These are phyloP conservation scores for Penium margaritaceum DNA, from an alignment of 139 green algal genomes.

Conservation along the genomic window DNA sequence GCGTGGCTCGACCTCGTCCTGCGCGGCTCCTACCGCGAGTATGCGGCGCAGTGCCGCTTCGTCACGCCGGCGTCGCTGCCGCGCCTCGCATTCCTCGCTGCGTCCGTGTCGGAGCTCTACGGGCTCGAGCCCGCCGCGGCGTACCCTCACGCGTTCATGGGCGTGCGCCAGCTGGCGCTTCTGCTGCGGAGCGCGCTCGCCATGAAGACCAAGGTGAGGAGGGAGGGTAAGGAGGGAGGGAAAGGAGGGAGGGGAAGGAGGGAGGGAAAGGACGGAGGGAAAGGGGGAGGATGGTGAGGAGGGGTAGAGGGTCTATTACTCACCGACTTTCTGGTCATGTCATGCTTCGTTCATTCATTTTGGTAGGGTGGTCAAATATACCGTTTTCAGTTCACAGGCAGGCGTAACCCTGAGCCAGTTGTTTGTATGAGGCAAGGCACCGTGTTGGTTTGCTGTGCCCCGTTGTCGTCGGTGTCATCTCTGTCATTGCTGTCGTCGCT, in stretches of 20 bases:
- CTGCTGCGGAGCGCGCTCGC: slow-evolving; percentile 72
- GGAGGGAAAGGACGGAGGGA: not conserved
- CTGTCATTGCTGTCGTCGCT: too few species aligned
- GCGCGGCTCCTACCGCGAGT: slow-evolving; percentile 70
- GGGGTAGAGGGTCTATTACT: too few species aligned
- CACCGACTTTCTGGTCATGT: too few species aligned
- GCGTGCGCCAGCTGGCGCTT: slow-evolving; percentile 75
- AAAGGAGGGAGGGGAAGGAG: not conserved
- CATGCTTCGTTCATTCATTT: too few species aligned
- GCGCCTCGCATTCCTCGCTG: slow-evolving; percentile 78
- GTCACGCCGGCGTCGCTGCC: slow-evolving; percentile 61
- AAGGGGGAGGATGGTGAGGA: not conserved
- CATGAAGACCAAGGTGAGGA: slow-evolving; percentile 61
- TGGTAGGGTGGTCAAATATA: too few species aligned
- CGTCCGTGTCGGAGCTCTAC: slow-evolving; percentile 69
- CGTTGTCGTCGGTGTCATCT: too few species aligned
- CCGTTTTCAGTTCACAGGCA: too few species aligned
- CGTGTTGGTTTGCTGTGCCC: too few species aligned
- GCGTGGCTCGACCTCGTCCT: slow-evolving; percentile 42
- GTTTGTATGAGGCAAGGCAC: too few species aligned
- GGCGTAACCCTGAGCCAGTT: too few species aligned
- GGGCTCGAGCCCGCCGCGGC: slow-evolving; percentile 35
- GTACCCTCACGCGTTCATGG: slow-evolving; percentile 52
- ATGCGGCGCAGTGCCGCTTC: slow-evolving; percentile 77
- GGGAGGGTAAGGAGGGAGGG: not conserved